These are phyloP conservation scores for Acorus calamus DNA, from an alignment of 106 monocot genomes.

Conservation along the genomic window DNA sequence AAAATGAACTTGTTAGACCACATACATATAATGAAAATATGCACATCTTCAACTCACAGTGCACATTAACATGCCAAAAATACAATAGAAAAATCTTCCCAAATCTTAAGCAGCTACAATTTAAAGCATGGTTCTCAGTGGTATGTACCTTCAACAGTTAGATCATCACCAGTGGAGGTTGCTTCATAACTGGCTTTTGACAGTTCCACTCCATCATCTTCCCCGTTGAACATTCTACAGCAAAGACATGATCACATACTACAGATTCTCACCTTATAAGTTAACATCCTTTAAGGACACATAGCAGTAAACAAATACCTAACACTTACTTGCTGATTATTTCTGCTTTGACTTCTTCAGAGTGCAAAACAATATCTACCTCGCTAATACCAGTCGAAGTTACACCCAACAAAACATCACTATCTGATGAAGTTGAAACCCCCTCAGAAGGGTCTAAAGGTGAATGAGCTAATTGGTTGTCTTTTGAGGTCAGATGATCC, in stretches of 20 bases:
- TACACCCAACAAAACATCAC: constrained; percentile 6
- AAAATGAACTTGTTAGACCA: too few relatives aligned
- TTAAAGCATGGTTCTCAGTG: too few relatives aligned
- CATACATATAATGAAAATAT: too few relatives aligned
- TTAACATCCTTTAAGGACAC: background rate
- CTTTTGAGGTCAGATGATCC: constrained; percentile 11
- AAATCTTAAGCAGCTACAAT: too few relatives aligned
- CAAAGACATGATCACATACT: background rate
- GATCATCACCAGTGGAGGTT: constrained; percentile 3
- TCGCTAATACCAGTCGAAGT: constrained; percentile 6
- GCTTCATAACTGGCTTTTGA: constrained; percentile 10
- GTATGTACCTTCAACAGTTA: constrained; percentile 24
- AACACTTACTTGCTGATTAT: constrained; percentile 18
- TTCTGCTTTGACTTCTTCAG: constrained; percentile 17
- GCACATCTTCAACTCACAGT: too few relatives aligned
- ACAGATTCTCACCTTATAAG: background rate
- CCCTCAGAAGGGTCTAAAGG: constrained; percentile 1
- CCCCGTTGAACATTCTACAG: constrained; percentile 24
- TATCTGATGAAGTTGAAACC: constrained; percentile 9
- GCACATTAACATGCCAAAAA: too few relatives aligned
- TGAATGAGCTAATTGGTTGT: constrained; percentile 1
- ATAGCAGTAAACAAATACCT: background rate
- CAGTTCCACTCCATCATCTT: constrained; percentile 4
- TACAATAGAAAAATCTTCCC: too few relatives aligned
- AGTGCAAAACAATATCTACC: constrained; percentile 10